Percentiles rank a stretch among this genome's conserved stretches.
Conservation (phyloP, 1,139 yeast genomes). For the Meyerozyma elateridarum region DNA sequence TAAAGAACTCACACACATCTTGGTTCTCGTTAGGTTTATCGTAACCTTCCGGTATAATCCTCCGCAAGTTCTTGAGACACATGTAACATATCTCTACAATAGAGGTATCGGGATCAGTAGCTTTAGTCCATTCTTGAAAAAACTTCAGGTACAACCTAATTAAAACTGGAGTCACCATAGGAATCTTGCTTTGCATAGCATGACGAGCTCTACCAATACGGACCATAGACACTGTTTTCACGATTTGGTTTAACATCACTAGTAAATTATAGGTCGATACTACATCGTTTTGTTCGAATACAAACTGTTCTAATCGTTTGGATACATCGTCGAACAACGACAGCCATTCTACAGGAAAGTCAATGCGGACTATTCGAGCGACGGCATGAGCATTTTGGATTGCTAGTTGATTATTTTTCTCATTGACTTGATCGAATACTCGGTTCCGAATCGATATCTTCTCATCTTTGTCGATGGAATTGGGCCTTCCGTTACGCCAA, state of each 20-base stretch:
- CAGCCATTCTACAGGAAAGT: conserved; percentile 89
- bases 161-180: conserved; percentile 54
- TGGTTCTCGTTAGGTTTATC: conserved; percentile 61
- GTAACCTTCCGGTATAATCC: conserved; percentile 73
- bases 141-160: conserved; percentile 54
- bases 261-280: conserved; percentile 58
- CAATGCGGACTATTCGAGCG: conserved; percentile 73
- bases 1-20: conserved; percentile 57
- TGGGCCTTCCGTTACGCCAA: conserved; percentile 68
- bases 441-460: conserved; percentile 57
- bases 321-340: conserved; percentile 60
- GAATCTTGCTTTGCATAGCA: conserved; percentile 70
- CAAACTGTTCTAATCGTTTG: conserved; percentile 31
- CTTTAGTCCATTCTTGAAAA: conserved; percentile 58
- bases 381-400: conserved; percentile 83
- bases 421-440: conserved; percentile 57
- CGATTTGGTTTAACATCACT: conserved; percentile 66
- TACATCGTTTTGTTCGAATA: conserved; percentile 46
- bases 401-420: conserved; percentile 67
- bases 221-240: conserved; percentile 69
- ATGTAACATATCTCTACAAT: conserved; percentile 70
- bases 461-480: conserved; percentile 63
- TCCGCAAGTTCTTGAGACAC: conserved; percentile 67
- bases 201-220: conserved; percentile 79
- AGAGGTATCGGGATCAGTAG: conserved; percentile 30